Percentiles rank a stretch among this genome's conserved stretches.
phyloP scores from a whole-genome alignment of 1,139 yeast genomes.

The Debaryomyces nepalensis region DNA sequence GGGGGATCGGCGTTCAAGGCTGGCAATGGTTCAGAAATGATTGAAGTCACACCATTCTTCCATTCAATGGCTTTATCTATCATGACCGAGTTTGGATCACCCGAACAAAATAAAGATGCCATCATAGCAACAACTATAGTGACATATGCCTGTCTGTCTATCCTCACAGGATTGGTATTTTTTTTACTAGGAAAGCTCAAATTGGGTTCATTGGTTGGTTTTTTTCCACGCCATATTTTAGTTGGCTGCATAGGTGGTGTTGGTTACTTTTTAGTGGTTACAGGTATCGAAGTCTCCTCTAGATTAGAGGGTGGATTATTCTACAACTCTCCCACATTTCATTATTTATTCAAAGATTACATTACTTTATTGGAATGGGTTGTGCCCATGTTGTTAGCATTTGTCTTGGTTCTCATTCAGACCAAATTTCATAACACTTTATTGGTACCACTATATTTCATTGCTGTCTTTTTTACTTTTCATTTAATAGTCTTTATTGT shows the following conservation, averaged over 20 bases:
- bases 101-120: conserved; percentile 51
- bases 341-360: conserved; percentile 43
- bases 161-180: conserved; percentile 86
- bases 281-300: conserved; percentile 90
- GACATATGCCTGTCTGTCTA: conserved; percentile 80
- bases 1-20: conserved; percentile 91
- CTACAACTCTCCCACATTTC: conserved; percentile 62
- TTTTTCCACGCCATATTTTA: conserved; percentile 92
- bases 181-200: conserved; percentile 74
- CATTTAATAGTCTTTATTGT: conserved; percentile 68
- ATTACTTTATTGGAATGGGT: conserved; percentile 68
- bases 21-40: conserved; percentile 97
- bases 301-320: conserved; percentile 74
- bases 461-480: conserved; percentile 67
- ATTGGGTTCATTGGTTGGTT: conserved; percentile 87
- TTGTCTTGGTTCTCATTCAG: conserved; percentile 64
- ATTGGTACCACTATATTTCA: conserved; percentile 81
- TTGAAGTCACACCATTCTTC: conserved; percentile 96
- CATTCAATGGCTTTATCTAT: conserved; percentile 90
- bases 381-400: conserved; percentile 68
- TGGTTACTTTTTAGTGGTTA: conserved; percentile 86
- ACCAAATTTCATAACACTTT: conserved; percentile 70
- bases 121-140: conserved; percentile 86
- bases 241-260: conserved; percentile 99
- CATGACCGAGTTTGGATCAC: conserved; percentile 56